Percentiles rank a stretch among this genome's conserved stretches.
Evolutionary conservation across 1,139 yeast species (phyloP).

Genomic region (Saccharomyces pastorianus): DNA sequence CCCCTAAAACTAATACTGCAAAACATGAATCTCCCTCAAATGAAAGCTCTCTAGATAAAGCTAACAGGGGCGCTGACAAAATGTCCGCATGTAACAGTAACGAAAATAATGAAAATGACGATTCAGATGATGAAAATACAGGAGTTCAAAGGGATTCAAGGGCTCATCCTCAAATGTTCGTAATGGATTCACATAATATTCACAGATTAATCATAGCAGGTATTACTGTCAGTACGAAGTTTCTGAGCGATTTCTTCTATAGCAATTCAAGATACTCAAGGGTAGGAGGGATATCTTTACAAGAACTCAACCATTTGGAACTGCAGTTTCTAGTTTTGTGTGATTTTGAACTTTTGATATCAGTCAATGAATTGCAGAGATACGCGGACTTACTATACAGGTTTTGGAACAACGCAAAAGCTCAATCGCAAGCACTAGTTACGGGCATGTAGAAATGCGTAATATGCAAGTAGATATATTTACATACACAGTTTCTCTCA

Average conservation of each 20-base stretch:
- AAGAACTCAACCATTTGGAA: slow-evolving; percentile 87
- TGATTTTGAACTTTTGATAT: slow-evolving; percentile 81
- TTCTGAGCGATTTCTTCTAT: slow-evolving; percentile 91
- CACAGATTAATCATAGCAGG: slow-evolving; percentile 95
- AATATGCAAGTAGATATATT: not conserved
- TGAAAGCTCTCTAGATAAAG: not conserved
- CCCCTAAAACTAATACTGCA: not conserved
- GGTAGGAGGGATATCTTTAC: slow-evolving; percentile 93
- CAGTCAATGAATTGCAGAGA: slow-evolving; percentile 81
- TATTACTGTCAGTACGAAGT: slow-evolving; percentile 89
- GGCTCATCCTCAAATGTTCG: slow-evolving; percentile 42
- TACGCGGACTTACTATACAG: slow-evolving; percentile 80
- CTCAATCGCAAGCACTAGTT: not conserved
- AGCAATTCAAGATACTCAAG: slow-evolving; percentile 93
- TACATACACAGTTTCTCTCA: not conserved
- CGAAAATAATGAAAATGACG: not conserved
- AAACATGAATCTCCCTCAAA: not conserved
- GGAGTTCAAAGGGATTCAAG: not conserved
- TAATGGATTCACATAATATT: slow-evolving; percentile 92
- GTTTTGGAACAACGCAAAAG: slow-evolving; percentile 51
- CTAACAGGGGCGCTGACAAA: not conserved
- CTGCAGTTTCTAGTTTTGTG: slow-evolving; percentile 76
- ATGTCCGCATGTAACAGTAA: not conserved
- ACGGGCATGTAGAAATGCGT: not conserved
- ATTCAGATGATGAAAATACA: not conserved